These are phyloP conservation scores for Kokia cookei DNA, from an alignment of 441 rosid genomes.

Conservation along the genomic window DNA sequence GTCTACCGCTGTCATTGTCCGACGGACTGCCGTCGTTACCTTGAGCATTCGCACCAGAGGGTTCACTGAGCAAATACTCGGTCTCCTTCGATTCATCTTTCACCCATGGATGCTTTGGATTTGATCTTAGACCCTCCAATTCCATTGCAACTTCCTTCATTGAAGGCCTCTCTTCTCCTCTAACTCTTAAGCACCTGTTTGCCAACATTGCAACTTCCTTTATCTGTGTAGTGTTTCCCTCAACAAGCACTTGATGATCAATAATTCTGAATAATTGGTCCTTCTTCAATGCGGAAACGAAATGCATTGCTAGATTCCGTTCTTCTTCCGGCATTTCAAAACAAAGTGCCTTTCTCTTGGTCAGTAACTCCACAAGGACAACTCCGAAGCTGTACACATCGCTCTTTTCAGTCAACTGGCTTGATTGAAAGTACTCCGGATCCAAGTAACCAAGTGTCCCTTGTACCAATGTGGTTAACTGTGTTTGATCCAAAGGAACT, in stretches of 20 bases:
- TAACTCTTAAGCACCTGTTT: slow-evolving; percentile 26
- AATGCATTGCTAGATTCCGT: slow-evolving; percentile 24
- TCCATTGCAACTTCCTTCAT: slow-evolving; percentile 31
- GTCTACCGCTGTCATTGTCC: neutral
- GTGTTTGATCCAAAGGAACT: slow-evolving; percentile 3
- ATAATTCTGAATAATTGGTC: slow-evolving; percentile 12
- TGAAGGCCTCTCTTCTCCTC: slow-evolving; percentile 32
- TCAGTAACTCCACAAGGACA: slow-evolving; percentile 32
- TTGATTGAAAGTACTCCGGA: slow-evolving; percentile 5
- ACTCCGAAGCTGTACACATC: slow-evolving; percentile 48
- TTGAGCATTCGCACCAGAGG: neutral
- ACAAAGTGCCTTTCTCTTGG: slow-evolving; percentile 25
- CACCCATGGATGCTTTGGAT: neutral
- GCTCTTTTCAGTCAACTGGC: slow-evolving; percentile 26
- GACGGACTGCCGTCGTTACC: neutral
- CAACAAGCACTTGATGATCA: slow-evolving; percentile 18
- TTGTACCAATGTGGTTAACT: slow-evolving; percentile 5
- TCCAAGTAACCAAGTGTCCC: slow-evolving; percentile 8
- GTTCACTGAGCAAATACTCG: neutral
- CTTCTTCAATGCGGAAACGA: slow-evolving; percentile 24
- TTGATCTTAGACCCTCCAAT: slow-evolving; percentile 18
- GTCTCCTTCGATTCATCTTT: neutral
- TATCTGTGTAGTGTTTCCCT: slow-evolving; percentile 18
- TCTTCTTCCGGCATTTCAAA: slow-evolving; percentile 21
- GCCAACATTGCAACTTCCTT: slow-evolving; percentile 27